Base-by-base conservation (phyloP, 495 filamentous ascomycete species). In the Cercophora samala region DNA sequence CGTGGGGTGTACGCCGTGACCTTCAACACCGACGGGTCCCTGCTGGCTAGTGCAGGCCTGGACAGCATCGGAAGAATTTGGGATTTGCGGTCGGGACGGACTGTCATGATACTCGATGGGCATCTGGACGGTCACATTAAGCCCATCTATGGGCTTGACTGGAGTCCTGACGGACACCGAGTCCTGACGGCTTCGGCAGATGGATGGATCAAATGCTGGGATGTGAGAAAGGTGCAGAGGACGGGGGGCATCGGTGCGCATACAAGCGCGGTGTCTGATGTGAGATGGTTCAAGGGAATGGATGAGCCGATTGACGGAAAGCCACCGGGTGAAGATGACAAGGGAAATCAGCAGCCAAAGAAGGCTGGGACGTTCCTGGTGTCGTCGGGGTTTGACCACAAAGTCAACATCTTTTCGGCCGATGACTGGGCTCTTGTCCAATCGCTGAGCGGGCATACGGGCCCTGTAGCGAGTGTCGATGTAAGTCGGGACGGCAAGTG, bases 161-260 rank as follows among this genome's bases (percentile, higher is more conserved):
- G 95, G 95, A 89, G 90, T 60, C 84, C 88, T 0, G 96, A 99
- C 72, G 93, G 93, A 1, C 89, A 96, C 74, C 88, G 95, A 8
- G 88, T 97, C 18, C 81, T 97, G 5, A 91, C 92, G 6, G 93
- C 93, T 1, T 93, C 91, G n/a, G 93, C 87, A 1, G 95, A 99
- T 73, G 95, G 94, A 5, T 97, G 93, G 86, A 89, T 95, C 64
- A 98, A 97, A 75, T 96, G 93, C 79, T 99, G 95, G 95, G 95
- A 99, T 75, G 81, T 98, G 58, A 87, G 95, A 2, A 92, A 93
- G 74, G 93, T 97, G 58, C 86, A 89, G 69, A 88, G 89, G 66
- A 88, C 85, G 0, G 94, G 91, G 11, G 89, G 89, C 0, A 90
- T 99, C 60, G 95, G 93, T 13, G 96, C 95, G 1, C 94, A 99